These are phyloP conservation scores for Fusarium tuaranense DNA, from an alignment of 2,329 filamentous ascomycete genomes.

Conservation along the genomic window DNA sequence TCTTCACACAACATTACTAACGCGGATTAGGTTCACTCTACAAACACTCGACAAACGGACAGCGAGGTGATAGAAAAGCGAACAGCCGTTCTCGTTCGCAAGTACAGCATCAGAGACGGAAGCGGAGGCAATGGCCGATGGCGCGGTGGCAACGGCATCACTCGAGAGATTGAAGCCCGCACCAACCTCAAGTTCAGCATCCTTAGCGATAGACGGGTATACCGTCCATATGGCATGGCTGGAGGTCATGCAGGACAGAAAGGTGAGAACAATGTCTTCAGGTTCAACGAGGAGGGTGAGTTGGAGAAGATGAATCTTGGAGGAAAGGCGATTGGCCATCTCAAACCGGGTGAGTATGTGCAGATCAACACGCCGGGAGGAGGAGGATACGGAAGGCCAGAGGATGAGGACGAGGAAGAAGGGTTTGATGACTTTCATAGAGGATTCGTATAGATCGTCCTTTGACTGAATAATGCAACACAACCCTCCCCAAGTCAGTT, in stretches of 20 bases:
- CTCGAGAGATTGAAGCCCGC: constrained; percentile 51
- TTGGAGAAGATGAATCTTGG: constrained; percentile 39
- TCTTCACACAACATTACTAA: constrained; percentile 50
- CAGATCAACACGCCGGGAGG: constrained; percentile 52
- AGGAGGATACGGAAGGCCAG: constrained; percentile 42
- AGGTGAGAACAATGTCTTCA: constrained; percentile 46
- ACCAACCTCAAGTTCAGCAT: constrained; percentile 49
- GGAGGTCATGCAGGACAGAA: constrained; percentile 44
- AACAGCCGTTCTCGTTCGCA: constrained; percentile 49
- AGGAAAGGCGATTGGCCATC: constrained; percentile 46
- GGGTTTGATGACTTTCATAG: constrained; percentile 16
- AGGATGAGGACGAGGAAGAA: background rate
- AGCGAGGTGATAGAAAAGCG: constrained; percentile 73
- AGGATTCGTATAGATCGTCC: constrained; percentile 7
- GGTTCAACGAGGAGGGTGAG: constrained; percentile 41
- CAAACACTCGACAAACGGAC: constrained; percentile 86
- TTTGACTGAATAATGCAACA: background rate
- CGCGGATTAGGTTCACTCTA: constrained; percentile 72
- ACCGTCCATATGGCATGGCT: constrained; percentile 50
- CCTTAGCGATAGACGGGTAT: constrained; percentile 51
- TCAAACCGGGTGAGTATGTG: constrained; percentile 49
- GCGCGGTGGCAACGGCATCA: constrained; percentile 50
- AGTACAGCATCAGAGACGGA: constrained; percentile 45
- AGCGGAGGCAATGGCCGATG: constrained; percentile 48
- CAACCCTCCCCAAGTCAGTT: background rate